Base-by-base conservation (phyloP, 305 asterid genomes). In the Stenogyne calaminthoides region DNA sequence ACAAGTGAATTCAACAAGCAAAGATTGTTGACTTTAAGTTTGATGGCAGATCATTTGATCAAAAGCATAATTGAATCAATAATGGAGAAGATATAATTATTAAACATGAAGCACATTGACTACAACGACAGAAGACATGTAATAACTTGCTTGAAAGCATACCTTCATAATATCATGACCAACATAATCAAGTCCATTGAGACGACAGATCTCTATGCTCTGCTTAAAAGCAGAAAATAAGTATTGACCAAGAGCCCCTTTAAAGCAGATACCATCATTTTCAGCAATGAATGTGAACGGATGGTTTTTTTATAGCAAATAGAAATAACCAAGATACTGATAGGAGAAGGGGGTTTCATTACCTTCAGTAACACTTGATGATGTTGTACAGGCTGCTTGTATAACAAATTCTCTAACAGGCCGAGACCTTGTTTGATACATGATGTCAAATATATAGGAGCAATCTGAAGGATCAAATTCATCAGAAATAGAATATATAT, bases 161-260 rank as follows among this genome's bases (percentile, higher is more conserved):
- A 94, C 99, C 99, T 88, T 92, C 99, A 95, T 95, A 83, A 92
- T 74, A 72, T 85, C 77, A 52, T 81, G 70, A 80, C 92, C 78
- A 69, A 92, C 82, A 79, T 69, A 59, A 72, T 88, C 97, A 74
- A 92, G 96, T 52, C 88, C 96, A 84, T 95, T 85, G 71, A 90
- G 91, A 75, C 95, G 97, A 69, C 98, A 95, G 64, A 95, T 92
- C 90, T 95, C 99, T 73, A 92, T 68, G 83, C 92, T 89, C 99
- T 94, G 97, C 76, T 44, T n/a, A 37, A 42, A 70, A 75, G 63
- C n/a, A 57, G 78, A 81, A 16, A 63, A 57, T 32, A 10, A 1
- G 47, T 14, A 63, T 59, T 80, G 36, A 19, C 40, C 57, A 62
- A 57, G 74, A 71, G 76, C 57, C 72, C 57, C n/a, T 69, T 36